Base-by-base conservation (phyloP, 345 rosid species). In the Atalantia buxifolia region DNA sequence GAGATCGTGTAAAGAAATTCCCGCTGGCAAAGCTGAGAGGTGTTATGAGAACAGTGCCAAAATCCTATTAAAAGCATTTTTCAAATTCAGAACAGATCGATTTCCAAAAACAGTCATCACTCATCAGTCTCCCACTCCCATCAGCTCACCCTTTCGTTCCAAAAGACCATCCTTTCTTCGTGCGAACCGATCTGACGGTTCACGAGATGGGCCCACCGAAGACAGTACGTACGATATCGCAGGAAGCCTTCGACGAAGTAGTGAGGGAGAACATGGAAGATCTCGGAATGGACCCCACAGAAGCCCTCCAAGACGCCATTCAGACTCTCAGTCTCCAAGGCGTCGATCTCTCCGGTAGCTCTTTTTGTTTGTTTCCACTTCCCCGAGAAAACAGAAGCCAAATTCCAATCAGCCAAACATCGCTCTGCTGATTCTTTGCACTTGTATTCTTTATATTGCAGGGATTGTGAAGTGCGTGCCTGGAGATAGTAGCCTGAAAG, bases 231-330 rank as follows among this genome's bases (percentile, higher is more conserved):
- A 35, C 89, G 42, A 94, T 96, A 84, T 96, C 97, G 42, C 97
- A 94, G 83, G 97, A 89, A 56, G 97, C 98, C 2, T 94, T 92
- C 83, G 92, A 96, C 71, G 97, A 92, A 74, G 83, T 94, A 33
- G 97, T 92, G 24, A 90, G 84, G 68, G 99, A 96, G 82, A 96
- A 94, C 88, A 83, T 89, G 65, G 97, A 94, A 74, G 98, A 91
- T 45, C 92, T 96, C 2, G 94, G 90, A 1, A 94, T 96, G 97
- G 98, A 92, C 24, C 97, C 98, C 66, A 31, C 88, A 70, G 97
- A 96, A 79, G 95, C 98, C 56, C 94, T 96, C 31, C 83, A 92
- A 79, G 99, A 96, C 83, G 98, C 98, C 83, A 82, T 94, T 71
- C 76, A 91, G 19, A 85, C 99, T 27, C 97, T 96, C 75, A 74